These are phyloP conservation scores for Yarrowia sp. DNA, from an alignment of 805 yeast species.

Conservation along the genomic window DNA sequence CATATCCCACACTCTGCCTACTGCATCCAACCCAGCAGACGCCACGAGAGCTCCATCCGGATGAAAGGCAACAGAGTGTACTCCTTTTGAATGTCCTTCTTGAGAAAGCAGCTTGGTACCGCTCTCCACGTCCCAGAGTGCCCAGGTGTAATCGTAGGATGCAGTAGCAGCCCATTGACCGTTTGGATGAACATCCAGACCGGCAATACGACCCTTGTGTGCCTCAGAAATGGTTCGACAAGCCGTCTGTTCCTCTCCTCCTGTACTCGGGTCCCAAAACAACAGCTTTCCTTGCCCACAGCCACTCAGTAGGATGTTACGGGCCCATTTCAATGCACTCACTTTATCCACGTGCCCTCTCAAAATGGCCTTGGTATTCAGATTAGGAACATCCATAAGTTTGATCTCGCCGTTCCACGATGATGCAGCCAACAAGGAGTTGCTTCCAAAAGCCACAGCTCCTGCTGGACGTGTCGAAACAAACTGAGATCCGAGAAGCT, in stretches of 20 bases:
- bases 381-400: conserved; percentile 35
- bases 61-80: conserved; percentile 51
- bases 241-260: conserved; percentile 26
- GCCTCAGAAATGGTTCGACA: conserved; percentile 34
- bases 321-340: conserved; percentile 66
- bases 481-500: conserved; percentile 64
- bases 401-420: conserved; percentile 71
- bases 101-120: conserved; percentile 57
- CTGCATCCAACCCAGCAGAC: conserved; percentile 75
- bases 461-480: conserved; percentile 70
- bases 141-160: conserved; percentile 84
- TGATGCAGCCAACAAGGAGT: conserved; percentile 53
- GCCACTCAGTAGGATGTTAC: conserved; percentile 38
- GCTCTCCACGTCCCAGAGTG: conserved; percentile 70
- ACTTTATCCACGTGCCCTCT: conserved; percentile 63
- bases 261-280: conserved; percentile 36
- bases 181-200: conserved; percentile 62
- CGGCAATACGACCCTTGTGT: conserved; percentile 57
- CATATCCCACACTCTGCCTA: conserved; percentile 78
- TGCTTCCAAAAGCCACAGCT: conserved; percentile 45
- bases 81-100: conserved; percentile 81
- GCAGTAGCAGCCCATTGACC: conserved; percentile 59
- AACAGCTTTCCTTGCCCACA: conserved; percentile 47
- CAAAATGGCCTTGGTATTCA: conserved; percentile 37
- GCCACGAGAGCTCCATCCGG: conserved; percentile 73